Percentiles rank a stretch among this genome's conserved stretches.
Conservation (phyloP, 176 grass and related monocot species). For the Ampelocalamus luodianensis region DNA sequence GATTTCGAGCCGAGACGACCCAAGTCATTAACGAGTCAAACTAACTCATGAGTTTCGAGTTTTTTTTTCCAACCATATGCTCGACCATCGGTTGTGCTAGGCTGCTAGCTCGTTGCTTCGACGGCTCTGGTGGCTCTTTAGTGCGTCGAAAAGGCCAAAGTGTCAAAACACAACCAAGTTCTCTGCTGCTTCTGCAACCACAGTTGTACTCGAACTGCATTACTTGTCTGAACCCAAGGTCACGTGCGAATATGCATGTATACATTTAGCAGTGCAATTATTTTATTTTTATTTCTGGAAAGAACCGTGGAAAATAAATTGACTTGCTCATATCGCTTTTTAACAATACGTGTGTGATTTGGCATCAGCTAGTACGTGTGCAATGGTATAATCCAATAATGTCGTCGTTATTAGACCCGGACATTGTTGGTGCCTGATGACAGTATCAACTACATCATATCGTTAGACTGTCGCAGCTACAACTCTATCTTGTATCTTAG, state of each 20-base stretch:
- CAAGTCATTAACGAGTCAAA: no score
- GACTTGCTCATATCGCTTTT: neutral
- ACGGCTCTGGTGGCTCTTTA: neutral
- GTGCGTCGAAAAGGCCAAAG: neutral
- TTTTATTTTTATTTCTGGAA: neutral
- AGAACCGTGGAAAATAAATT: neutral
- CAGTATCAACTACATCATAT: conserved; percentile 13
- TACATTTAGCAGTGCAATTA: neutral
- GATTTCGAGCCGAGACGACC: no score
- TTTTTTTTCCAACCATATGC: no score
- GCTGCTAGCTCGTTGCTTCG: neutral
- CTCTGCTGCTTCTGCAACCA: neutral
- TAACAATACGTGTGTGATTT: neutral
- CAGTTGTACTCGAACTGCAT: neutral
- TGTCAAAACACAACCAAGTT: neutral
- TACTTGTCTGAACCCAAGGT: neutral
- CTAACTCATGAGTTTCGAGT: no score
- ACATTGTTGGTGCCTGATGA: conserved; percentile 11
- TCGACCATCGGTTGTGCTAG: neutral
- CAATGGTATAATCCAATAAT: neutral
- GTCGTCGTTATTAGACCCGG: neutral
- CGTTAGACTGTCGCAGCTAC: neutral
- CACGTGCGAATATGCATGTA: neutral
- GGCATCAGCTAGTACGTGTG: neutral
- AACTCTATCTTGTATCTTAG: no score